Percentiles rank a stretch among this genome's conserved stretches.
Conservation (phyloP, 108 stramenopile species). For the Conticribra guillardii region DNA sequence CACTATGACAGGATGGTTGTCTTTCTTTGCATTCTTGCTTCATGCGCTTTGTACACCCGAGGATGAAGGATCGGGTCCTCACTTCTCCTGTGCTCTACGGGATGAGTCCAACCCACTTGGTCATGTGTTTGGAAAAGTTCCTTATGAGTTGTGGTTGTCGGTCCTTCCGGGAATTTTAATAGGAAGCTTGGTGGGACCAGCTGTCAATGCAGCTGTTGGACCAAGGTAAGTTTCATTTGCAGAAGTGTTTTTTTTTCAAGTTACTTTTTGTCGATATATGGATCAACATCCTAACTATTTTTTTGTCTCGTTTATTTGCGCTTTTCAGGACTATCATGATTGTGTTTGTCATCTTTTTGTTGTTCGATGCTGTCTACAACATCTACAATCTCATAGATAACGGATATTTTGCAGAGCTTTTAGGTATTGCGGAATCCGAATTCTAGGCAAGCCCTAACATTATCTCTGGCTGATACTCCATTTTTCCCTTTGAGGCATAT, state of each 20-base stretch:
- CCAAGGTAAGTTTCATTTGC: conserved; percentile 7
- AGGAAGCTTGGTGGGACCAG: conserved; percentile 19
- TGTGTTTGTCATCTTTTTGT: conserved; percentile 10
- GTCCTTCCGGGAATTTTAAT: conserved; percentile 16
- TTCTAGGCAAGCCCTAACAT: neutral
- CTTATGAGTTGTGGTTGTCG: conserved; percentile 16
- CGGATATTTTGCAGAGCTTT: conserved; percentile 2
- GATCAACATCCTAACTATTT: no score
- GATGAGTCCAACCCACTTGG: conserved; percentile 7
- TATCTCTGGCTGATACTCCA: no score
- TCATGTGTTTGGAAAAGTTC: conserved; percentile 16
- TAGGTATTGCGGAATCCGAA: neutral
- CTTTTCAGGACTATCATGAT: conserved; percentile 18
- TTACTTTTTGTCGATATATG: neutral
- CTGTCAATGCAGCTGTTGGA: conserved; percentile 18
- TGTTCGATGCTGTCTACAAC: conserved; percentile 23
- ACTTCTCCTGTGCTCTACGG: conserved; percentile 3
- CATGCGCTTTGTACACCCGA: conserved; percentile 17
- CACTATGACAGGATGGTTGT: conserved; percentile 13
- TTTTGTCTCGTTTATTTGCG: no score
- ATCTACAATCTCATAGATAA: conserved; percentile 10
- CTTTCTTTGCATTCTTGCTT: conserved; percentile 17
- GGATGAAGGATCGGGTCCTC: conserved; percentile 17
- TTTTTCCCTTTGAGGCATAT: no score
- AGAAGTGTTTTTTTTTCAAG: neutral